A percentile compares a stretch with the other conserved stretches of the same genome.
These are phyloP conservation scores for Chamaecrista fasciculata DNA, from an alignment of 306 rosid genomes.

Conservation along the genomic window DNA sequence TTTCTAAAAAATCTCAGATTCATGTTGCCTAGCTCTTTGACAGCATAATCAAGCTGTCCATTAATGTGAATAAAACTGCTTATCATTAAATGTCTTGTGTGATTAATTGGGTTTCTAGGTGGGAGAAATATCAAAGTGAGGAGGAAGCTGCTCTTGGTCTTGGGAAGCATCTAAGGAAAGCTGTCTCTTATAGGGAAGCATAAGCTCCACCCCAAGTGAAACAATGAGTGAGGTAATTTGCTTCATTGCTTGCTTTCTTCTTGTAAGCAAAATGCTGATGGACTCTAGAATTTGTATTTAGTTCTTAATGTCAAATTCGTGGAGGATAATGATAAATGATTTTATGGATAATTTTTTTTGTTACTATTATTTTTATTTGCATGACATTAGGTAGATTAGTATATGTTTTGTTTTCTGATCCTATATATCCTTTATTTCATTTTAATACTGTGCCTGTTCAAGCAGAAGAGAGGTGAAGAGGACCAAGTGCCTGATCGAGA, in stretches of 20 bases:
- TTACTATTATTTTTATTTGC: neutral
- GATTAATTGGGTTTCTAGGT: slow-evolving; percentile 51
- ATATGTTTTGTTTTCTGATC: neutral
- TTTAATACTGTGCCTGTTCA: slow-evolving; percentile 17
- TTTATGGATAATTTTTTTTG: neutral
- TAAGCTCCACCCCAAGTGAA: slow-evolving; percentile 83
- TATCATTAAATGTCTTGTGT: slow-evolving; percentile 13
- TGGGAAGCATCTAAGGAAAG: slow-evolving; percentile 94
- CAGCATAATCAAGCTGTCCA: slow-evolving; percentile 20
- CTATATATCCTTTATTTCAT: neutral
- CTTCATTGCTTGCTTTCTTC: slow-evolving; percentile 34
- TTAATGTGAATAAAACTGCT: slow-evolving; percentile 8
- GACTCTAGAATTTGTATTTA: slow-evolving; percentile 7
- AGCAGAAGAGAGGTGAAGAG: slow-evolving; percentile 55
- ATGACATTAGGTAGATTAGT: neutral
- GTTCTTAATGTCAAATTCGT: slow-evolving; percentile 3
- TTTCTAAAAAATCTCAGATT: slow-evolving; percentile 2
- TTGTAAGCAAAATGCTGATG: slow-evolving; percentile 28
- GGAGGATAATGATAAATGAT: too few species aligned
- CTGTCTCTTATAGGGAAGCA: slow-evolving; percentile 92
- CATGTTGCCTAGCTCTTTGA: slow-evolving; percentile 16
- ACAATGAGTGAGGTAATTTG: slow-evolving; percentile 70
- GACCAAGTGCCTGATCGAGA: slow-evolving; percentile 60
- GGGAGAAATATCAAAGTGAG: slow-evolving; percentile 97
- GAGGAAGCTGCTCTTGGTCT: slow-evolving; percentile 98